A percentile compares a stretch with the other conserved stretches of the same genome.
Conservation (phyloP, 345 rosid genomes). For the Turritis glabra region DNA sequence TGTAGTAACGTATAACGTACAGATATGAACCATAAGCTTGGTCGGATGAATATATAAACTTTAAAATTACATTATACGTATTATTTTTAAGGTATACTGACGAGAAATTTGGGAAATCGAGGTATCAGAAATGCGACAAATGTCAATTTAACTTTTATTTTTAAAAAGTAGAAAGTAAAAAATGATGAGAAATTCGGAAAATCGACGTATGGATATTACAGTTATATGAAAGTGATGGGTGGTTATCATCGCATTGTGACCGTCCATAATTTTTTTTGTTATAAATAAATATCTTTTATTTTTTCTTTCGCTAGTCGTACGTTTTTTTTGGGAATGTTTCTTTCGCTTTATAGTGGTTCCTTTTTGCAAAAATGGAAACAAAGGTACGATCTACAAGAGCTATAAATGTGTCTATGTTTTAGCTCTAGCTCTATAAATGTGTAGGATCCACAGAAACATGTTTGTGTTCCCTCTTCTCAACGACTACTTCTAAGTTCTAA, state of each 20-base stretch:
- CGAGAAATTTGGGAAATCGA: not conserved
- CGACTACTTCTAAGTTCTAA: not conserved
- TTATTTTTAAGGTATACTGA: not conserved
- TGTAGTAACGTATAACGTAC: not conserved
- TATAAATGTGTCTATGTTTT: conserved; percentile 26
- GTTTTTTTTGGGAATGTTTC: conserved; percentile 8
- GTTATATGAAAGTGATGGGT: conserved; percentile 35
- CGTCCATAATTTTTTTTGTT: conserved; percentile 19
- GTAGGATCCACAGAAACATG: conserved; percentile 31
- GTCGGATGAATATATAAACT: not conserved
- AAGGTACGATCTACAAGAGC: conserved; percentile 26
- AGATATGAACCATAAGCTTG: not conserved
- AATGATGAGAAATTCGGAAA: conserved; percentile 6
- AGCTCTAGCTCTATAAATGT: not conserved
- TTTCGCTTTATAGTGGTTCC: conserved; percentile 22
- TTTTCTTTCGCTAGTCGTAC: not conserved
- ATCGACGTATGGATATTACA: conserved; percentile 13
- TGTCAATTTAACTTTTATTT: conserved; percentile 7
- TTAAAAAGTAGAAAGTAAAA: not conserved
- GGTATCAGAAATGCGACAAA: conserved; percentile 6
- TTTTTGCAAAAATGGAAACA: conserved; percentile 20
- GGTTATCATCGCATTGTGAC: conserved; percentile 30
- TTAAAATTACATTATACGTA: not conserved
- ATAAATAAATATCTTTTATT: too few species aligned
- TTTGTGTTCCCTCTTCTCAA: conserved; percentile 15